These are phyloP conservation scores for Diutina scorzettiae DNA, from an alignment of 1,139 yeast species.

Conservation along the genomic window DNA sequence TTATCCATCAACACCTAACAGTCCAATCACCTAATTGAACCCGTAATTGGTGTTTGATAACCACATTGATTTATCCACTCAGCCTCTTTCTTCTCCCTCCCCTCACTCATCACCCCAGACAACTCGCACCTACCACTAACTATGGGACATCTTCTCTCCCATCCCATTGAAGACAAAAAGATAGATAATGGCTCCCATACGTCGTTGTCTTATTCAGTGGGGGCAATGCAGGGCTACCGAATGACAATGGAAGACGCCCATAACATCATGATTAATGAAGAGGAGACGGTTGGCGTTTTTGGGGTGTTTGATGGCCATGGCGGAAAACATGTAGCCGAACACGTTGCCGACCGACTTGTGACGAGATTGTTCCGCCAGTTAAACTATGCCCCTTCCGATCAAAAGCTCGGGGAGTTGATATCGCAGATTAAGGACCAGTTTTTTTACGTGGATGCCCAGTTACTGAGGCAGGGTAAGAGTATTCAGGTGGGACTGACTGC, in stretches of 20 bases:
- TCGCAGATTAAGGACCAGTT: constrained; percentile 37
- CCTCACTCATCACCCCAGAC: background rate
- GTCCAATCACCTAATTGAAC: too few species aligned
- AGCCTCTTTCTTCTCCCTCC: background rate
- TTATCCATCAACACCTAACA: too few species aligned
- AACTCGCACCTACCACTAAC: background rate
- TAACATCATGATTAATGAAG: constrained; percentile 30
- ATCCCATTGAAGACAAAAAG: constrained; percentile 59
- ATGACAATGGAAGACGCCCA: constrained; percentile 73
- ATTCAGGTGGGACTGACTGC: constrained; percentile 61
- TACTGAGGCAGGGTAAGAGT: constrained; percentile 29
- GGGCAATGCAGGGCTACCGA: constrained; percentile 73
- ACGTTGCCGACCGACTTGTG: constrained; percentile 35
- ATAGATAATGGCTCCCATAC: constrained; percentile 34
- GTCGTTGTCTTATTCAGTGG: constrained; percentile 46
- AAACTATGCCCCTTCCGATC: constrained; percentile 8
- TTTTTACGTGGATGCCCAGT: constrained; percentile 42
- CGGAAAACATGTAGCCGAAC: constrained; percentile 49
- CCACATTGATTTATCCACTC: background rate
- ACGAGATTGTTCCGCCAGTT: constrained; percentile 20
- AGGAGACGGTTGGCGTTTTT: constrained; percentile 42
- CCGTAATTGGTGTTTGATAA: too few species aligned
- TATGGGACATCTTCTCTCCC: constrained; percentile 72
- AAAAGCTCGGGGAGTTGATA: background rate
- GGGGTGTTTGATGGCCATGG: constrained; percentile 82